These are phyloP conservation scores for Plantago coronopus DNA, from an alignment of 305 asterid species.

Conservation along the genomic window DNA sequence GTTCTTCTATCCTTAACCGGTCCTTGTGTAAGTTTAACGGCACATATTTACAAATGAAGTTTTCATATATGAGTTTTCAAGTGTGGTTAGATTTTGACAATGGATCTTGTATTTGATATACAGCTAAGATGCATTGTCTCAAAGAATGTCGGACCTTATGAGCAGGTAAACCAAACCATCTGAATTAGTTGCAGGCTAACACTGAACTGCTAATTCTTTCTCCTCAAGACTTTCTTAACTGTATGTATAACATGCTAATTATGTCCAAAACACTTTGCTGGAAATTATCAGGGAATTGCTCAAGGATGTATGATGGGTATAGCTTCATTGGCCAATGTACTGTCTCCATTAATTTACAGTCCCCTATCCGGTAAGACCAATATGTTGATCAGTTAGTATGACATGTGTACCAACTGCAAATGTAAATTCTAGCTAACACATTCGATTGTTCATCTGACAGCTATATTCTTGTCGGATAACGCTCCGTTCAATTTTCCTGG, in stretches of 20 bases:
- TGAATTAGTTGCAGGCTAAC: neutral
- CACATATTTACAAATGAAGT: neutral
- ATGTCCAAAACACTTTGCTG: neutral
- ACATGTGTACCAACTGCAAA: no score
- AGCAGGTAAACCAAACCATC: conserved; percentile 45
- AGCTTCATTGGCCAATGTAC: conserved; percentile 40
- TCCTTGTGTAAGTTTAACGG: conserved; percentile 42
- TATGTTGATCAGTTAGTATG: neutral
- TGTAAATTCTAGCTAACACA: neutral
- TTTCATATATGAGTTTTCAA: neutral
- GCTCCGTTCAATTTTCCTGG: conserved; percentile 58
- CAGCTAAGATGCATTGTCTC: conserved; percentile 64
- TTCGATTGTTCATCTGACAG: conserved; percentile 19
- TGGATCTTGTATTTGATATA: neutral
- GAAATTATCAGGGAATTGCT: conserved; percentile 46
- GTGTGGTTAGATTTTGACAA: neutral
- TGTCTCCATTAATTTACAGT: conserved; percentile 50
- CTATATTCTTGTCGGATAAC: conserved; percentile 43
- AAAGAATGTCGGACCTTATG: conserved; percentile 48
- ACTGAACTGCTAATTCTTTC: no score
- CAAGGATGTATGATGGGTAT: conserved; percentile 54
- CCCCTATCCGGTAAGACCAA: conserved; percentile 46
- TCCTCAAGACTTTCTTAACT: no score
- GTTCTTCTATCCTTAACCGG: conserved; percentile 38
- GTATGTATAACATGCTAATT: neutral